Percentiles rank a stretch among this genome's conserved stretches.
These are phyloP conservation scores for Hypomyces perniciosus DNA, from an alignment of 2,329 filamentous ascomycete species.

Conservation along the genomic window DNA sequence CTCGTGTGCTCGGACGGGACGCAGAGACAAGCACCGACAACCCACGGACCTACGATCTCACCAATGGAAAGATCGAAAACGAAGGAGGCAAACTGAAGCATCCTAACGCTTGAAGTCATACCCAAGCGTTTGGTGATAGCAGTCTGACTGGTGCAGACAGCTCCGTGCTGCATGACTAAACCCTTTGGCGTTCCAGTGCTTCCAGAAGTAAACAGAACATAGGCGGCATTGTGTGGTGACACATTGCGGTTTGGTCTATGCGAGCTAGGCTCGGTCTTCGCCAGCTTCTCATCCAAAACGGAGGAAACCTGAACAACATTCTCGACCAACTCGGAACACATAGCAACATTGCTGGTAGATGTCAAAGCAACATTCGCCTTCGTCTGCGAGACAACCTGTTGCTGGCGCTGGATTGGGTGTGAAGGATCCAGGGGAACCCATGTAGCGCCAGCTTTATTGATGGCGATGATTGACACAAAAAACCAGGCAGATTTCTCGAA, in stretches of 20 bases:
- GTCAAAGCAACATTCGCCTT: constrained; percentile 9
- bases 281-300: background rate
- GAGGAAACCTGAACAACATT: constrained; percentile 10
- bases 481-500: constrained; percentile 25
- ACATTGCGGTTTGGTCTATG: constrained; percentile 1
- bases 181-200: constrained; percentile 15
- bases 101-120: constrained; percentile 5
- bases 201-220: constrained; percentile 15
- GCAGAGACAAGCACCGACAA: constrained; percentile 14
- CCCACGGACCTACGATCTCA: constrained; percentile 14
- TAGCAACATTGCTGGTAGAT: constrained; percentile 13
- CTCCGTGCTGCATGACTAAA: constrained; percentile 13
- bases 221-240: constrained; percentile 12
- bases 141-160: constrained; percentile 11
- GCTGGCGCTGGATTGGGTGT: constrained; percentile 12
- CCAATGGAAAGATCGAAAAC: constrained; percentile 15
- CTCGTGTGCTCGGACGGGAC: constrained; percentile 13
- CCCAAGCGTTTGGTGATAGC: constrained; percentile 1
- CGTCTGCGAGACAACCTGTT: constrained; percentile 13
- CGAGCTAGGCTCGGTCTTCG: background rate
- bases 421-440: constrained; percentile 16
- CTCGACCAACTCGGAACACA: constrained; percentile 16
- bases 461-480: constrained; percentile 16
- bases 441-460: constrained; percentile 16
- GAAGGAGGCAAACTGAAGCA: constrained; percentile 17